Evolutionary conservation across 2,329 filamentous ascomycete genomes (phyloP), one percentile per base, ranked within the genome.

Genomic region (Hypoxylon sp.): DNA sequence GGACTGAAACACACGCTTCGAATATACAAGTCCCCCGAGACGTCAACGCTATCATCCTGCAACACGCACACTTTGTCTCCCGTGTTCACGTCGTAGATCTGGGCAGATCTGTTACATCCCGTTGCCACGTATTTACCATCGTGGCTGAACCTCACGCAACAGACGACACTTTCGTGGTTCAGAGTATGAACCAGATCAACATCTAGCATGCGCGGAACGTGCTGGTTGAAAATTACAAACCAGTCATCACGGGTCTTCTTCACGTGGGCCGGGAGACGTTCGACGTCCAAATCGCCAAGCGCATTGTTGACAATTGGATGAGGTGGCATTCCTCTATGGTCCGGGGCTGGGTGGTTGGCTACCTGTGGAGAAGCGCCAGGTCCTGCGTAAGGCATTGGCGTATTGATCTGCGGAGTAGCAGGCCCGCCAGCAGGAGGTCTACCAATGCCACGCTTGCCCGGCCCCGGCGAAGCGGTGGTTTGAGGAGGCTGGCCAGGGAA

Each of bases 1-100:
- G 95, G 95, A 76, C 94, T 98, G 84, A 99, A 99, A 84, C 95
- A 99, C 56, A 99, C 95, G 73, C 94, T 98, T 72, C 95, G 85
- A 72, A 99, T 99, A 79, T 98, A 99, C 30, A 99, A 84, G 79
- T 99, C 95, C 26, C 94, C 94, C 56, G 91, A 90, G 71, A 94
- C 89, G 70, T 96, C 93, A 47, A 93, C 92, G 47, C 85, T 90
- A 71, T 94, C 91, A 72, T 99, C 95, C 77, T 97, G 93, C 32
- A 98, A 83, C 62, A 95, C 90, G 70, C 92, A 95, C 55, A 98
- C 89, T 77, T 94, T 95, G 71, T 92, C 88, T 58, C 95, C 95
- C 15, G 88, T 91, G 72, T 88, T 85, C 43, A 98, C 94, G 69
- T 99, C 95, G 78, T 95, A 99, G 72, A 99, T 99, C 79, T 98